Evolutionary conservation across 2,329 filamentous ascomycete genomes (phyloP), one percentile per base, ranked within the genome.

Genomic region (Colletotrichum graminicola): DNA sequence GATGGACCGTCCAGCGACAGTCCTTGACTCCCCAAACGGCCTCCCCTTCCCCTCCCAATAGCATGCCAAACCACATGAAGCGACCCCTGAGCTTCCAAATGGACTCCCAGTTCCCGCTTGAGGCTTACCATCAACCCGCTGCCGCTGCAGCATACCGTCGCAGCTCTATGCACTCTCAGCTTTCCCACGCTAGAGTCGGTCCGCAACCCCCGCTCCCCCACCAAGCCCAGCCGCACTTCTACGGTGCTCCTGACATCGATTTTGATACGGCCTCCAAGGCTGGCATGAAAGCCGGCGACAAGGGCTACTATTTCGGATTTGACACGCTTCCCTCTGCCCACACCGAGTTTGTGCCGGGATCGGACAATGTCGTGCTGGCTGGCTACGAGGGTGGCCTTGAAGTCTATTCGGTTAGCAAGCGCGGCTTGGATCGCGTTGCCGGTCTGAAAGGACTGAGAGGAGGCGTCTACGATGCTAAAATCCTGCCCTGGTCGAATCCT

Each of bases 361-460:
- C 83, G 65, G 88, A 93, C 76, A 91, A 92, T 79, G 89, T 93
- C 34, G 84, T 94, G 55, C 81, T 97, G 5, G 88, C 94, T 11
- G 95, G 95, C 1, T 94, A 91, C 75, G 92, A 97, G 78, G 93
- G 94, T 52, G 91, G 91, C 1, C 78, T 98, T 61, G 92, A 95
- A 74, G 87, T 97, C 21, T 91, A 93, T 74, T 86, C 89, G 26
- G 87, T 97, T 39, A 89, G 90, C 54, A 93, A 92, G 77, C 90
- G 91, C 73, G 92, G 92, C 60, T 80, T 94, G 65, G 92, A 94
- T 66, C 86, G 89, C 29, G 82, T 94, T 39, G 91, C 91, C 26
- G 89, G 89, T 67, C 82, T 98, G 59, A 91, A 92, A 77, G 94
- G 93, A 5, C 84, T 98, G 36, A 89, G 91, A 76, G 95, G 95